phyloP scores from a whole-genome alignment of 257 asterid genomes.

The Solanum lignicaule region DNA sequence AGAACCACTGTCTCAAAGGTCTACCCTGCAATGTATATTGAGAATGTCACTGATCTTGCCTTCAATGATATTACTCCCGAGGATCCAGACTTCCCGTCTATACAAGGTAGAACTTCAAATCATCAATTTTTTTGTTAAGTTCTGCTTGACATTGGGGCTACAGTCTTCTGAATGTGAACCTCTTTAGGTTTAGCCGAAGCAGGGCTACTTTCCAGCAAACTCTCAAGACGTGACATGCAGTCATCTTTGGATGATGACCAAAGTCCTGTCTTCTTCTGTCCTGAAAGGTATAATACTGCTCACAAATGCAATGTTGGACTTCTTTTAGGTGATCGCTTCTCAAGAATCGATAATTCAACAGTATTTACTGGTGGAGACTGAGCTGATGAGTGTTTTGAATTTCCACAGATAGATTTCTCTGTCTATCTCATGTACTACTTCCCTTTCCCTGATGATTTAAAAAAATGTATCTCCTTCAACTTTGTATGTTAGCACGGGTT shows the following conservation, averaged over 20 bases:
- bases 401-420: background rate
- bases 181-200: slow-evolving; percentile 97
- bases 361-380: background rate
- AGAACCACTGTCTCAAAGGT: slow-evolving; percentile 85
- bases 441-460: background rate
- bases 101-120: slow-evolving; percentile 57
- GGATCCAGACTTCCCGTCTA: slow-evolving; percentile 89
- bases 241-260: slow-evolving; percentile 49
- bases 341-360: background rate
- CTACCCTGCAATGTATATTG: slow-evolving; percentile 98
- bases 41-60: slow-evolving; percentile 89
- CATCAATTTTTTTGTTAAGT: slow-evolving; percentile 4
- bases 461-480: background rate
- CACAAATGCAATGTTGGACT: background rate
- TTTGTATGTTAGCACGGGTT: background rate
- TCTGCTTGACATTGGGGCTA: background rate
- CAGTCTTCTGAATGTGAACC: slow-evolving; percentile 17
- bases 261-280: slow-evolving; percentile 61
- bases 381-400: background rate
- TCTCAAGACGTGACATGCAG: slow-evolving; percentile 84
- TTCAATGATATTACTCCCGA: slow-evolving; percentile 87
- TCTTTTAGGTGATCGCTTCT: slow-evolving; percentile 1
- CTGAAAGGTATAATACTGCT: slow-evolving; percentile 55
- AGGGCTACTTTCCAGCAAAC: slow-evolving; percentile 96
- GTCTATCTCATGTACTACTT: background rate